A percentile compares a stretch with the other conserved stretches of the same genome.
phyloP scores from a whole-genome alignment of 805 yeast genomes.

The Monosporozyma siamensis region DNA sequence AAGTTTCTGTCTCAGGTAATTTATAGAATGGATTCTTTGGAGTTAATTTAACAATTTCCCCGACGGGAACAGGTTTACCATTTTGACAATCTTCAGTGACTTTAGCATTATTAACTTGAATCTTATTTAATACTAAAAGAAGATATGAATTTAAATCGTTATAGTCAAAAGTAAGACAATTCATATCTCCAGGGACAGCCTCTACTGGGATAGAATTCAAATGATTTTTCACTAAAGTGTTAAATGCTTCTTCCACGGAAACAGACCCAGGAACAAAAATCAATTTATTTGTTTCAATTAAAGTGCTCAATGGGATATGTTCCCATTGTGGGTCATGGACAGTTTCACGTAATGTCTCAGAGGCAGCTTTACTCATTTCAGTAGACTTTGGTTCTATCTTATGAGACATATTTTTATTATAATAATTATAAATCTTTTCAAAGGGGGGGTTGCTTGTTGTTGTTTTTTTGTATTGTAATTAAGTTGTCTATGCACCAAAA shows the following conservation, averaged over 20 bases:
- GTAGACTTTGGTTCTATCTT: neutral
- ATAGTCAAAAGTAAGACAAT: conserved; percentile 83
- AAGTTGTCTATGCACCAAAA: no score
- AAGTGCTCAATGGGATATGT: conserved; percentile 57
- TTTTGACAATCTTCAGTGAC: conserved; percentile 53
- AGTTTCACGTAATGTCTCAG: conserved; percentile 1
- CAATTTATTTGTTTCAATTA: conserved; percentile 71
- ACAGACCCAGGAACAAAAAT: conserved; percentile 55
- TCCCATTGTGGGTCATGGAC: conserved; percentile 45
- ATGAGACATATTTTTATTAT: neutral
- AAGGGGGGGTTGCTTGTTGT: neutral
- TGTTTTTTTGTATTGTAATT: no score
- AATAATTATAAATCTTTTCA: neutral
- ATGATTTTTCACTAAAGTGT: conserved; percentile 58
- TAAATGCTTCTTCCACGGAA: conserved; percentile 84
- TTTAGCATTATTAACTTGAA: conserved; percentile 31
- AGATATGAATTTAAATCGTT: conserved; percentile 83
- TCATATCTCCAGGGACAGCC: conserved; percentile 43
- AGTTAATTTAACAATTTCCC: conserved; percentile 73
- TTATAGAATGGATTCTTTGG: conserved; percentile 85
- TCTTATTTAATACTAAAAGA: conserved; percentile 71
- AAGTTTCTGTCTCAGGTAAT: conserved; percentile 56
- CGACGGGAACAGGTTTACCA: conserved; percentile 88
- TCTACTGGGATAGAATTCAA: conserved; percentile 83
- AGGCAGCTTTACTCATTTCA: conserved; percentile 2